phyloP scores from a whole-genome alignment of 257 asterid species.

The Gentiana dahurica region DNA sequence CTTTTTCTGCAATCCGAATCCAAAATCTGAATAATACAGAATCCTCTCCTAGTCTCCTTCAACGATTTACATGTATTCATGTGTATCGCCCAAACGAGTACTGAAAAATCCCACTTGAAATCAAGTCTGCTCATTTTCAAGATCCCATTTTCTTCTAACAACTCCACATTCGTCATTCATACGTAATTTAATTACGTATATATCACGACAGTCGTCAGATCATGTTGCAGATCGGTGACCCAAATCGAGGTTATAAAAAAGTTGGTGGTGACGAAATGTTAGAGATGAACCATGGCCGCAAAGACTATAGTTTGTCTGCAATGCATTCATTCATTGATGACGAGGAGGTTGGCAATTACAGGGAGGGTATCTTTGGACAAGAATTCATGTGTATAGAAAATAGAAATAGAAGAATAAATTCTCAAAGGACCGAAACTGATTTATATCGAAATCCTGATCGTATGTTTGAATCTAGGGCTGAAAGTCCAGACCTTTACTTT shows the following conservation, averaged over 20 bases:
- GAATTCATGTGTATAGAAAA: not conserved
- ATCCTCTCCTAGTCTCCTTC: too few species aligned
- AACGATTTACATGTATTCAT: too few species aligned
- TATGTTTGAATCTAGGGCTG: conserved; percentile 4
- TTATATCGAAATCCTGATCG: not conserved
- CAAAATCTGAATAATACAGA: too few species aligned
- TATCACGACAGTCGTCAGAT: too few species aligned
- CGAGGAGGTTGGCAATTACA: conserved; percentile 17
- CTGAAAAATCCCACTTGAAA: too few species aligned
- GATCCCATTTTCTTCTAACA: too few species aligned
- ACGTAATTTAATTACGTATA: too few species aligned
- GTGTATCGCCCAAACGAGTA: too few species aligned
- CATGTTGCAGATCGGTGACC: too few species aligned
- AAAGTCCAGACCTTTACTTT: conserved; percentile 5
- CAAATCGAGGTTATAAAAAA: not conserved
- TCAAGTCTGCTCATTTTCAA: too few species aligned
- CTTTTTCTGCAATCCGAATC: too few species aligned
- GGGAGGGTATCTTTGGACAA: conserved; percentile 11
- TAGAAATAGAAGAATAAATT: conserved; percentile 32
- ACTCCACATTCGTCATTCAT: too few species aligned
- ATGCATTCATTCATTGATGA: conserved; percentile 14
- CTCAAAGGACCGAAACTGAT: conserved; percentile 17
- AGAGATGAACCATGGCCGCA: conserved; percentile 14
- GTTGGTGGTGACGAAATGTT: conserved; percentile 19
- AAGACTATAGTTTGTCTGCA: conserved; percentile 14